Base-by-base conservation (phyloP, 495 filamentous ascomycete species). In the Penicillium dipodomyicola region DNA sequence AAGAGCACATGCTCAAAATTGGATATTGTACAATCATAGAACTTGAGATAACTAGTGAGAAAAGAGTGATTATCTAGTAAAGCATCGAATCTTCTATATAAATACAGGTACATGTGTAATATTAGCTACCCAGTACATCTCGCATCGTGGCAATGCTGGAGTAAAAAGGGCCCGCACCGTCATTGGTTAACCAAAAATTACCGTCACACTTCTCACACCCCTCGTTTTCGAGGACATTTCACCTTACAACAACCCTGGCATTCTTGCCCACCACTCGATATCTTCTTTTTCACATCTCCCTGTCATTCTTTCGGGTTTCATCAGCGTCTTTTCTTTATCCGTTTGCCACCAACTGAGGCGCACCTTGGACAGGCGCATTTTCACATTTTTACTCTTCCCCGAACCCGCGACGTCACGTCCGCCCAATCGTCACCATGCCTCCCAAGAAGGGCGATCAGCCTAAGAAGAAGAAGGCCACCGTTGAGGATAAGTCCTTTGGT, bases 401-500 rank as follows among this genome's bases (percentile, higher is more conserved):
- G 25, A 61, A 25, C 19, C 42, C 49, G 50, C 40, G 44, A 40
- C 58, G 51, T 33, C 53, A 54, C 52, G 52, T 62, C 46, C 48
- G 47, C 46, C 57, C 53, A 64, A 68, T 64, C 65, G 70, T 63
- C 79, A 87, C 66, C 70, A 98, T 97, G 94, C 86, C 95, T 71
- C 94, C 94, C 58, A 98, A 98, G 73, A 92, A 92, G 52, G 77
- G 41, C 14, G 68, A 78, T 35, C 63, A 71, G 70, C 67, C 84
- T 14, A 87, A 90, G 75, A 83, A 84, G 76, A 78, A 78, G 78
- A 90, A 92, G 84, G 79, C 85, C 62, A 80, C 84, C 39, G 87
- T 91, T 57, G 91, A 92, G 52, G 94, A 98, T 80, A 95, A 94
- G 80, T 30, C 50, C 52, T 98, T 98, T 81, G 94, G 94, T 62